Evolutionary conservation across 1,284 basidiomycete species (phyloP).

Genomic region (Rhodotorula sp.): DNA sequence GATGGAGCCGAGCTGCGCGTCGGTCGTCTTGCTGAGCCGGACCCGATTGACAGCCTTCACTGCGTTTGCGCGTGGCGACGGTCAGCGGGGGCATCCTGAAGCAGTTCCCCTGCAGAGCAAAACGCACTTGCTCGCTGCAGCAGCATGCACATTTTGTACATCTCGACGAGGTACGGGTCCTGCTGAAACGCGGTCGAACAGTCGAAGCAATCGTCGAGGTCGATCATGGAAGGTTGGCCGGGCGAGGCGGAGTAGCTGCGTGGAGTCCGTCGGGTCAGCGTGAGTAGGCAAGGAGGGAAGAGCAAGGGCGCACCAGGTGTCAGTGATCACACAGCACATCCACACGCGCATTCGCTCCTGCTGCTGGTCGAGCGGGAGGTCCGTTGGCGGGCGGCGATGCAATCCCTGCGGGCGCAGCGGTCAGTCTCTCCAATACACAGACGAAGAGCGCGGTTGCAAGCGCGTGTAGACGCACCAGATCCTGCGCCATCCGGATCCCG

Average conservation of each 20-base stretch:
- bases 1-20: not conserved
- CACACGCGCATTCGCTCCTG: not conserved
- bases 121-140: not conserved
- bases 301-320: not conserved
- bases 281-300: too few relatives aligned
- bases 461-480: not conserved
- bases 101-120: too few relatives aligned
- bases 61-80: too few relatives aligned
- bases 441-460: not conserved
- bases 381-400: not conserved
- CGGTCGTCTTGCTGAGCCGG: not conserved
- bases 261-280: too few relatives aligned
- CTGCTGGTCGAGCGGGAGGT: not conserved
- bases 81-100: too few relatives aligned
- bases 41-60: slow-evolving; percentile 1
- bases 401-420: not conserved
- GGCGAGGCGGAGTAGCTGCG: not conserved
- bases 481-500: not conserved
- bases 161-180: not conserved
- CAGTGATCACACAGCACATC: slow-evolving; percentile 2
- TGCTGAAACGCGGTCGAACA: not conserved
- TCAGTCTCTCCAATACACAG: not conserved
- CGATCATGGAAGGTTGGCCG: slow-evolving; percentile 1
- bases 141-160: slow-evolving; percentile 1
- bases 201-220: slow-evolving; percentile 11